These are phyloP conservation scores for Crepidotus variabilis DNA, from an alignment of 768 basidiomycete genomes.

Conservation along the genomic window DNA sequence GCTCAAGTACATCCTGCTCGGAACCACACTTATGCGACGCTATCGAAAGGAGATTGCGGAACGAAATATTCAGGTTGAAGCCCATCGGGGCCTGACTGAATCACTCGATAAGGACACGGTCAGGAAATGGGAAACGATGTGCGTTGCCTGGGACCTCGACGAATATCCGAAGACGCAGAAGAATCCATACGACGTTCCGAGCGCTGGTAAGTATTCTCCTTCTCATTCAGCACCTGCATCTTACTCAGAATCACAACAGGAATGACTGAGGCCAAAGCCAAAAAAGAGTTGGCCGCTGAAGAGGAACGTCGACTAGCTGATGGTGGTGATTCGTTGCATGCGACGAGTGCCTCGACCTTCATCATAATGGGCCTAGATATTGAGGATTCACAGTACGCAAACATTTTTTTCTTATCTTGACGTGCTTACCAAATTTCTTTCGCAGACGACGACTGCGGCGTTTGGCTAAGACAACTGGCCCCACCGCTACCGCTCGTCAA, in stretches of 20 bases:
- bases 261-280: neutral
- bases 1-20: conserved; percentile 15
- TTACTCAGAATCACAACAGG: too few species aligned
- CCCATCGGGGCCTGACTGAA: conserved; percentile 1
- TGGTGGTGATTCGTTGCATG: neutral
- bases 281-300: neutral
- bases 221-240: too few species aligned
- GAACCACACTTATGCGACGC: neutral
- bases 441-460: conserved; percentile 1
- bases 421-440: too few species aligned
- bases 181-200: too few species aligned
- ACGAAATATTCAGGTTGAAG: conserved; percentile 9
- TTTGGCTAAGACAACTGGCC: neutral
- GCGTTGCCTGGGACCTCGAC: conserved; percentile 3
- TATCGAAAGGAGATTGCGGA: conserved; percentile 2
- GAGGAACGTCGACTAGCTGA: neutral
- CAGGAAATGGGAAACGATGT: conserved; percentile 1
- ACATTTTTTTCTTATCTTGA: too few species aligned
- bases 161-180: conserved; percentile 4
- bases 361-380: conserved; percentile 2
- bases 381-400: neutral
- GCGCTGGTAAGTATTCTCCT: too few species aligned
- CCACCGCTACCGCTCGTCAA: neutral
- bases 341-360: neutral
- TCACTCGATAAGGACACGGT: neutral